Evolutionary conservation across 2,329 filamentous ascomycete genomes (phyloP), one percentile per base, ranked within the genome.

Genomic region (Endocalyx cinctus): DNA sequence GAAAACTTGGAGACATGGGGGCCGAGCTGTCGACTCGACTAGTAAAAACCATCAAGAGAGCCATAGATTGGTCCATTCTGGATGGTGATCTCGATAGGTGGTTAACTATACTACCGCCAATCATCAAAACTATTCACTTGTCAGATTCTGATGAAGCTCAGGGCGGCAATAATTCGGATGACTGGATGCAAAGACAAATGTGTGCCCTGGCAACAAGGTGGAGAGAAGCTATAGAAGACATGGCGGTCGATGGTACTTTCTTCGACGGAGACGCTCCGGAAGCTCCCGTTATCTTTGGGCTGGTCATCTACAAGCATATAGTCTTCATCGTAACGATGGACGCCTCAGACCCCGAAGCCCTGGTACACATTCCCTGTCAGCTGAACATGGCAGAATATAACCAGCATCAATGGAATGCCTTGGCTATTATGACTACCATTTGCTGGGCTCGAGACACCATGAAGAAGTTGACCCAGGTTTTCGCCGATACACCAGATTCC

Each of bases 381-480:
- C 41, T 56, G 11, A 51, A 55, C 31, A 48, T 58, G 43, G 50
- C 45, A 14, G 51, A 55, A 34, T 34, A 34, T 17, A 54, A 47
- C 25, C 54, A 57, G 34, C 45, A 53, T 13, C 51, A 56, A 29
- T 58, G 55, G 55, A 57, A 57, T 17, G 51, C 55, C 10, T 33
- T 57, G 27, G 52, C 51, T 13, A 50, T 58, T 29, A 45, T 58
- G 45, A 50, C 50, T 10, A 56, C 52, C 12, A 40, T 57, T 16
- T 58, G 55, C 23, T 58, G 53, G 52, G 55, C 54, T 12, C 51
- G 55, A 22, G 55, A 58, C 30, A 33, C 41, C 35, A 45, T 48
- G 10, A 38, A 42, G 28, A 33, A 37, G 8, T 17, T 42, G 11
- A n/a, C n/a, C n/a, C n/a, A n/a, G n/a, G n/a, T n/a, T n/a, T n/a